Evolutionary conservation across 2,329 filamentous ascomycete genomes (phyloP).

Genomic region (Bipolaris gigantea): DNA sequence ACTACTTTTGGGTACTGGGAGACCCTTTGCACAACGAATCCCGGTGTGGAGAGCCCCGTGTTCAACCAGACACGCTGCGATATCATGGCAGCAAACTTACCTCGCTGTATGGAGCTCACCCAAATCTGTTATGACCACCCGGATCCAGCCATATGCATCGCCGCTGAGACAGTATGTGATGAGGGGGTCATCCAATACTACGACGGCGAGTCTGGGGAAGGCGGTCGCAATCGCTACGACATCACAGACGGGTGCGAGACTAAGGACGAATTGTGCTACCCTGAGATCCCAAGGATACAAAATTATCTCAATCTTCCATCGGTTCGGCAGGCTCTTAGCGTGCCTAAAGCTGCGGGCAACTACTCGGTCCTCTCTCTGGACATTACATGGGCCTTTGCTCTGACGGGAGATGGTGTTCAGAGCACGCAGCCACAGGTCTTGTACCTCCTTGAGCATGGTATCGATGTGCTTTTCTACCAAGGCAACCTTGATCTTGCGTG

Average conservation of each 20-base stretch:
- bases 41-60: conserved; percentile 47
- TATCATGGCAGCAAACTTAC: conserved; percentile 51
- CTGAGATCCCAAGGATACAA: conserved; percentile 30
- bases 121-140: conserved; percentile 47
- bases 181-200: conserved; percentile 47
- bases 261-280: conserved; percentile 46
- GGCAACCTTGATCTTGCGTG: conserved; percentile 48
- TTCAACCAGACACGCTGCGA: conserved; percentile 53
- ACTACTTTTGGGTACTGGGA: conserved; percentile 51
- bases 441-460: conserved; percentile 41
- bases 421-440: conserved; percentile 41
- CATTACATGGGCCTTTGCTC: conserved; percentile 31
- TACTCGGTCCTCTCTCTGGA: conserved; percentile 33
- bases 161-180: conserved; percentile 44
- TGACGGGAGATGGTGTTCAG: conserved; percentile 33
- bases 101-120: conserved; percentile 50
- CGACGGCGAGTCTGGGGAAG: conserved; percentile 45
- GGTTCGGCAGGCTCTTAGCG: conserved; percentile 38
- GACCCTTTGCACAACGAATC: conserved; percentile 52
- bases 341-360: conserved; percentile 38
- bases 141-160: conserved; percentile 48
- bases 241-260: conserved; percentile 47
- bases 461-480: conserved; percentile 47
- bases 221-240: conserved; percentile 50
- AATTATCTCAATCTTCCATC: conserved; percentile 41